These are phyloP conservation scores for Carex pumila DNA, from an alignment of 176 grass and related monocot genomes.

Conservation along the genomic window DNA sequence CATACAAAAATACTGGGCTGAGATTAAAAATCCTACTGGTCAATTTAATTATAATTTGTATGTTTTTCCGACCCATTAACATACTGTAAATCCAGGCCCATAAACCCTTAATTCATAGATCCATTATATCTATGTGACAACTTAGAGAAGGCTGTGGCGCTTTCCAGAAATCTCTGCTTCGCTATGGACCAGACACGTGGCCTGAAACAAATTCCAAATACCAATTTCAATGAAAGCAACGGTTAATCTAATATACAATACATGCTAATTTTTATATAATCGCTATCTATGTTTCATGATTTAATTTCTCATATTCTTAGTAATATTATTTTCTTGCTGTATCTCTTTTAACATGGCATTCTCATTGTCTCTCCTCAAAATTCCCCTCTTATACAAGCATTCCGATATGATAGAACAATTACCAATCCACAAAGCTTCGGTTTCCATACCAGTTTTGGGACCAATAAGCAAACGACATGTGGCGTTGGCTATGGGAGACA, in stretches of 20 bases:
- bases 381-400: not conserved
- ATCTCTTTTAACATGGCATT: not conserved
- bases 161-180: not conserved
- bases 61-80: not conserved
- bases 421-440: not conserved
- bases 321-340: not conserved
- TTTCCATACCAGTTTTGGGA: not conserved
- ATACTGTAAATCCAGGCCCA: not conserved
- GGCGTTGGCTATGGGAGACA: slow-evolving; percentile 27
- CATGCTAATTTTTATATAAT: not conserved
- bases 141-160: not conserved
- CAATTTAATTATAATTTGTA: not conserved
- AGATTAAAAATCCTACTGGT: not conserved
- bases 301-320: not conserved
- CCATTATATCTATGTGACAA: not conserved
- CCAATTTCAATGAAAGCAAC: not conserved
- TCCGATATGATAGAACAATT: not conserved
- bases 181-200: not conserved
- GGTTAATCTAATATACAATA: not conserved
- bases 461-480: not conserved
- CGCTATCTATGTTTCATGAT: not conserved
- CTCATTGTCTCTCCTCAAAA: not conserved
- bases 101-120: not conserved
- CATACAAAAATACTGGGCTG: not conserved
- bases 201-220: not conserved